Percentiles rank a stretch among this genome's conserved stretches.
Conservation (phyloP, 495 filamentous ascomycete genomes). For the Neurospora sublineolata region DNA sequence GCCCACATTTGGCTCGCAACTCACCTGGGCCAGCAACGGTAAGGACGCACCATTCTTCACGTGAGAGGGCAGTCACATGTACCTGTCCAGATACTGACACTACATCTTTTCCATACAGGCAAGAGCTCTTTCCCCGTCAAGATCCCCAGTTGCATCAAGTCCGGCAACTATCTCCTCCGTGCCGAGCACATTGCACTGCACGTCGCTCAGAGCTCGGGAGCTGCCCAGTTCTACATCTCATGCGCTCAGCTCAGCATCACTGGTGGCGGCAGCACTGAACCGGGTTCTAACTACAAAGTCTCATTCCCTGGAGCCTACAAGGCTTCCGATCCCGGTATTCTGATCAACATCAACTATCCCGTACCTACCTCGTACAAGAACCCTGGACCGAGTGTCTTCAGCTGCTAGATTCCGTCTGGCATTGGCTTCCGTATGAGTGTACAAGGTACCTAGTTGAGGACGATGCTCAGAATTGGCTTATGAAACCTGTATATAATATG, state of each 20-base stretch:
- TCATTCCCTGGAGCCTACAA: conserved; percentile 32
- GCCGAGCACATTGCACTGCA: conserved; percentile 49
- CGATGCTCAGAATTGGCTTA: not conserved
- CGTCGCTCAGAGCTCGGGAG: conserved; percentile 27
- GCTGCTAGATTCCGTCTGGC: conserved; percentile 14
- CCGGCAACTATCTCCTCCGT: conserved; percentile 47
- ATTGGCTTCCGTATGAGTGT: conserved; percentile 17
- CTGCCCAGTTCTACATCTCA: conserved; percentile 41
- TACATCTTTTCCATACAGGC: conserved; percentile 9
- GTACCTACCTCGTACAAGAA: conserved; percentile 32
- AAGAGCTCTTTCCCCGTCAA: conserved; percentile 23
- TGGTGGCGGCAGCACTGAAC: conserved; percentile 28
- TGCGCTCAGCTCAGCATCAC: conserved; percentile 31
- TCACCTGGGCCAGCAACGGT: conserved; percentile 33
- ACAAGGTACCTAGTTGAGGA: not conserved
- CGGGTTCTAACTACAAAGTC: conserved; percentile 18
- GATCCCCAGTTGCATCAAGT: conserved; percentile 36
- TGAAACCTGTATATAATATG: not conserved
- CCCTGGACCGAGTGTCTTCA: conserved; percentile 30
- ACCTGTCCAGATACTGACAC: not conserved
- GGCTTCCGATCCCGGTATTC: conserved; percentile 29
- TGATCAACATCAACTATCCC: conserved; percentile 35
- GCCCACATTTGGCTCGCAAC: conserved; percentile 23
- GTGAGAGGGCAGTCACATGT: not conserved
- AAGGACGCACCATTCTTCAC: not conserved